Evolutionary conservation across 2,329 filamentous ascomycete genomes (phyloP), one percentile per base, ranked within the genome.

Genomic region (Microsporum ferrugineum): DNA sequence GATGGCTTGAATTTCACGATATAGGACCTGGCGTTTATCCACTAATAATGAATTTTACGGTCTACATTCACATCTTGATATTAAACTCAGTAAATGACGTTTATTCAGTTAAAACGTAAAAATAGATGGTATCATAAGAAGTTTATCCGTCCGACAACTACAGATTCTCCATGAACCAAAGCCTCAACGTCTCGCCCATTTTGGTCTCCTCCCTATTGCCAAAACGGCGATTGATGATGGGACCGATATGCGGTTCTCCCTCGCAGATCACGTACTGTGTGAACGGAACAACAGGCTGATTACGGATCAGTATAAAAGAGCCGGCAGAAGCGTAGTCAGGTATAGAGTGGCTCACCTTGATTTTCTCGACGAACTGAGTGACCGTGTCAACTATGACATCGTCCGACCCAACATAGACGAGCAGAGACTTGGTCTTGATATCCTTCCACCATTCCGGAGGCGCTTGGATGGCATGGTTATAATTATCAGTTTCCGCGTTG

Each of bases 351-450:
- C 74, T 74, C 36, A 73, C 71, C 65, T 76, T 74, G 31, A 84
- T 72, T 61, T 76, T 80, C 55, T 71, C 68, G 27, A 73, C 75
- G 64, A 84, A 78, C 23, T 78, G 75, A 57, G 76, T 67, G 57
- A 86, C 84, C 12, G 75, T 64, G 84, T 83, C 38, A 83, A 70
- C 31, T 86, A 63, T 12, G 7, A 84, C 73, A 71, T 86, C 84
- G 57, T 80, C 77, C 0, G 73, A 78, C 0, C 84, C 84, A 1
- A 74, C 80, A 64, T 79, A 78, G 3, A 86, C 73, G 29, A 84
- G 66, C 0, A 84, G 72, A 47, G 78, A 74, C 23, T 75, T 71
- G 2, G 82, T 75, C 0, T 77, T 73, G 10, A 82, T 72, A 1
- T 72, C 75, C 7, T 74, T 67, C 76, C 80, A 86, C 83, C 83